A percentile compares a stretch with the other conserved stretches of the same genome.
These are phyloP conservation scores for Neonectria punicea DNA, from an alignment of 2,329 filamentous ascomycete species.

Conservation along the genomic window DNA sequence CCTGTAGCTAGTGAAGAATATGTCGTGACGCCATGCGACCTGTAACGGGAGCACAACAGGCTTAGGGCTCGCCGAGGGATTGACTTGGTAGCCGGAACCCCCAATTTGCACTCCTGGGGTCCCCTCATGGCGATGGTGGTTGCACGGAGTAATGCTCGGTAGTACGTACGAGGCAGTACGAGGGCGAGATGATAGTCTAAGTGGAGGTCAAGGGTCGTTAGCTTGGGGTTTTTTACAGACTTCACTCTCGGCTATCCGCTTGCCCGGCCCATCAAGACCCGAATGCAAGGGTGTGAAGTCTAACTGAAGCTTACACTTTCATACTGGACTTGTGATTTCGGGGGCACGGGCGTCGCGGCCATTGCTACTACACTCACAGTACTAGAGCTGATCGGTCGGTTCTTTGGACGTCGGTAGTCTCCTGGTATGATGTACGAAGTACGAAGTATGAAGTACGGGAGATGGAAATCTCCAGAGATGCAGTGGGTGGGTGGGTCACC, in stretches of 20 bases:
- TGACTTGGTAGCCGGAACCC: neutral
- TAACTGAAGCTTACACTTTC: neutral
- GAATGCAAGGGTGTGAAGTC: neutral
- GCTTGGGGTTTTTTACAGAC: too few relatives aligned
- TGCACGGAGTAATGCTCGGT: neutral
- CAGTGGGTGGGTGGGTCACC: neutral
- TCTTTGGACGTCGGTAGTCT: slow-evolving; percentile 12
- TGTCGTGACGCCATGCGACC: neutral
- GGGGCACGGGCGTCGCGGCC: slow-evolving; percentile 5
- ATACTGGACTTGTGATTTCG: neutral
- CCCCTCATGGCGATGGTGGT: neutral
- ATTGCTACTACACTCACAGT: neutral
- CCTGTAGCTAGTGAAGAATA: neutral
- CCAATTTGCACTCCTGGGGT: neutral
- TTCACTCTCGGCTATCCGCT: too few relatives aligned
- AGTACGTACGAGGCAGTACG: too few relatives aligned
- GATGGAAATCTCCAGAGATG: neutral
- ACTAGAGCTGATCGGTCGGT: neutral
- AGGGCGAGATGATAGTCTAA: too few relatives aligned
- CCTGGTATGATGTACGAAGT: too few relatives aligned
- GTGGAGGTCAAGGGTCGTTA: too few relatives aligned
- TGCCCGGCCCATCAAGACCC: neutral
- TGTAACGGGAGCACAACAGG: neutral
- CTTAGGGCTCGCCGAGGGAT: neutral
- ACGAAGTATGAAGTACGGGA: neutral